Conservation (phyloP, 352 stramenopile species). For the Halophytophthora polymorphica region DNA sequence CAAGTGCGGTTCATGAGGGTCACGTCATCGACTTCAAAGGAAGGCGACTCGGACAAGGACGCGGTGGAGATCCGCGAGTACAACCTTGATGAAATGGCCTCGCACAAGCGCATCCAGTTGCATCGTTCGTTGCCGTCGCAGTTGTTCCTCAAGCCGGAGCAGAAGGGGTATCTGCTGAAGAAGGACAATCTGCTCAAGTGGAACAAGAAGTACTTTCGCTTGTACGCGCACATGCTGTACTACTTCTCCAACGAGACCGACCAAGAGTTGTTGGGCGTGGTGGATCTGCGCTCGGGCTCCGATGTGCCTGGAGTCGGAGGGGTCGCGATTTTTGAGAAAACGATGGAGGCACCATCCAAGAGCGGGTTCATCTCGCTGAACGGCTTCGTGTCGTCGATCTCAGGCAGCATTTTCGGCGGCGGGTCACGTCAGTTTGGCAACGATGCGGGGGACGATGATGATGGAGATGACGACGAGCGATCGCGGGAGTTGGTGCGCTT, state of each 20-base stretch:
- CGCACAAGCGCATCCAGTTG: constrained; percentile 75
- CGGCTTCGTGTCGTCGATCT: constrained; percentile 78
- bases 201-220: constrained; percentile 86
- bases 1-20: constrained; percentile 89
- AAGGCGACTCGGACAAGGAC: constrained; percentile 64
- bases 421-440: constrained; percentile 47
- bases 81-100: constrained; percentile 85
- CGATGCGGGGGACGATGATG: constrained; percentile 41
- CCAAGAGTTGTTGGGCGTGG: constrained; percentile 79
- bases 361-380: constrained; percentile 80
- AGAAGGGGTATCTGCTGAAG: constrained; percentile 80
- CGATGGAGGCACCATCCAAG: constrained; percentile 42
- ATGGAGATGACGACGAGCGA: constrained; percentile 52
- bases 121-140: constrained; percentile 78
- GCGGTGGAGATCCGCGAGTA: constrained; percentile 86
- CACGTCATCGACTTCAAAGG: constrained; percentile 62
- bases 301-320: constrained; percentile 68
- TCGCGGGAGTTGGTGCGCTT: constrained; percentile 56
- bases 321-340: constrained; percentile 84
- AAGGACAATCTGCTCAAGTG: constrained; percentile 90
- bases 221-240: constrained; percentile 88
- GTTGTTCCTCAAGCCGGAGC: constrained; percentile 72
- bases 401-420: constrained; percentile 67
- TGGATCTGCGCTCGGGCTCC: constrained; percentile 68
- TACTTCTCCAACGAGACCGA: constrained; percentile 86